phyloP scores from a whole-genome alignment of 768 basidiomycete species.

The Candolleomyces eurysporus region DNA sequence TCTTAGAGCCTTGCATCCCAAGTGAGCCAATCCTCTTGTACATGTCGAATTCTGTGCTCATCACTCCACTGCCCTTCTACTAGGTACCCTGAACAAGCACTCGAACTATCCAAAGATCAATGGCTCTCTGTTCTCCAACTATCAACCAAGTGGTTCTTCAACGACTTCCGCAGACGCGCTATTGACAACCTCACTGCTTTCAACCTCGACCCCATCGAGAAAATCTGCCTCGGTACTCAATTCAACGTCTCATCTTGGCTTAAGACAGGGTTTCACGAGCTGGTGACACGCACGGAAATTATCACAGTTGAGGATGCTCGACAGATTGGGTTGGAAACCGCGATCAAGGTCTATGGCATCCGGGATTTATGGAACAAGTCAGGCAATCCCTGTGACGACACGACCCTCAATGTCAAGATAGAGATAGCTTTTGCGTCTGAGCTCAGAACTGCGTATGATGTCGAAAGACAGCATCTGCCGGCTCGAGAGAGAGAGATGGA shows the following conservation, averaged over 20 bases:
- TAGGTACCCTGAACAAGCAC: background rate
- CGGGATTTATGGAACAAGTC: background rate
- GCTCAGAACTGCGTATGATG: no score
- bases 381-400: no score
- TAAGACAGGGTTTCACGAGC: constrained; percentile 23
- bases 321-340: constrained; percentile 23
- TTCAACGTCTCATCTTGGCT: constrained; percentile 34
- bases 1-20: background rate
- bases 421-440: no score
- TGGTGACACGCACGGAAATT: constrained; percentile 20
- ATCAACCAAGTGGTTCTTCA: constrained; percentile 37
- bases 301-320: constrained; percentile 24
- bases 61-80: background rate
- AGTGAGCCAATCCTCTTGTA: background rate
- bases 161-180: constrained; percentile 25
- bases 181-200: constrained; percentile 19
- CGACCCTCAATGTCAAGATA: no score
- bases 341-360: constrained; percentile 19
- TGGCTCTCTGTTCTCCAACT: constrained; percentile 41
- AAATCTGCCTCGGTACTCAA: constrained; percentile 26
- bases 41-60: background rate
- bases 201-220: constrained; percentile 20
- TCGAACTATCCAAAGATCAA: constrained; percentile 16
- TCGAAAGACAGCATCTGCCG: no score
- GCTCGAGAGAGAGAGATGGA: no score